A percentile compares a stretch with the other conserved stretches of the same genome.
Conservation (phyloP, 1,284 basidiomycete species). For the Rhizoctonia solani region DNA sequence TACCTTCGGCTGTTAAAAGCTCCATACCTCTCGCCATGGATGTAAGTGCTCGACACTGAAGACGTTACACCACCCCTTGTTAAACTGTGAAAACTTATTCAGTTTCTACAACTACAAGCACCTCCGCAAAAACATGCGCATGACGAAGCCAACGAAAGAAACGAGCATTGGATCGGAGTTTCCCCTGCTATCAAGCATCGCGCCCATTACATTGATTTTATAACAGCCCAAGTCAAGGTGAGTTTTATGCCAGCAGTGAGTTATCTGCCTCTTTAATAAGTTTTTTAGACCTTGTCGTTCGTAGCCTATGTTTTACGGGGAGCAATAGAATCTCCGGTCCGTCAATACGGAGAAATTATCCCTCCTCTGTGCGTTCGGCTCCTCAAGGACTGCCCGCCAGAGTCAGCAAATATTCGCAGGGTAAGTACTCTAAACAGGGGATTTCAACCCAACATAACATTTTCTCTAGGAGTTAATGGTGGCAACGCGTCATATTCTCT, state of each 20-base stretch:
- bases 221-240: conserved; percentile 93
- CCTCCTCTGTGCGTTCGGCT: conserved; percentile 83
- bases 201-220: conserved; percentile 83
- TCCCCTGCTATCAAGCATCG: conserved; percentile 75
- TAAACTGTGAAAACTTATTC: conserved; percentile 31
- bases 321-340: conserved; percentile 63
- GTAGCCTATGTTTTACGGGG: conserved; percentile 85
- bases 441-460: background rate
- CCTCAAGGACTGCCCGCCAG: conserved; percentile 91
- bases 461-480: conserved; percentile 81
- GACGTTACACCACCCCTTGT: background rate
- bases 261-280: background rate
- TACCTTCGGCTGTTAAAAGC: conserved; percentile 71
- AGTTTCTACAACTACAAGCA: conserved; percentile 76
- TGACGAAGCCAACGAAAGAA: conserved; percentile 77
- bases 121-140: conserved; percentile 86
- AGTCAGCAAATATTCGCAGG: conserved; percentile 81
- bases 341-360: conserved; percentile 80
- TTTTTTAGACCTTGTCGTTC: conserved; percentile 85
- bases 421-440: conserved; percentile 47
- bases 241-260: conserved; percentile 17
- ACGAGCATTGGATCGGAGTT: conserved; percentile 84
- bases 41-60: conserved; percentile 45
- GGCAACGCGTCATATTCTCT: conserved; percentile 89
- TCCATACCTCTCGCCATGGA: conserved; percentile 79